These are phyloP conservation scores for Suillus lakei DNA, from an alignment of 768 basidiomycete genomes.

Conservation along the genomic window DNA sequence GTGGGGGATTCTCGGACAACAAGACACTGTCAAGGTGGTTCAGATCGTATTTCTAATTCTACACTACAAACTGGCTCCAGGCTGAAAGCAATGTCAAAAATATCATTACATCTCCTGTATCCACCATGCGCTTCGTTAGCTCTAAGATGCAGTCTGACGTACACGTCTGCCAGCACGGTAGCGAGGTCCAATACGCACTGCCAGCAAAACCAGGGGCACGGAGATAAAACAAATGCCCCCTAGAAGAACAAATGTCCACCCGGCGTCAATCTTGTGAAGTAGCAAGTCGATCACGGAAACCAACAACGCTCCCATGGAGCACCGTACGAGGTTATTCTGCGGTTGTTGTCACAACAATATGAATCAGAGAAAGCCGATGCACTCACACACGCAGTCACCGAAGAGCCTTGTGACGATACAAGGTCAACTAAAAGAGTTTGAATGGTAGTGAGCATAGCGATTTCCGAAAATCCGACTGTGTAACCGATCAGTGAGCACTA, in stretches of 20 bases:
- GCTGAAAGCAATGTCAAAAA: neutral
- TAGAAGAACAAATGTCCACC: conserved; percentile 72
- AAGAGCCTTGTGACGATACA: conserved; percentile 58
- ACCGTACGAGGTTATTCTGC: conserved; percentile 73
- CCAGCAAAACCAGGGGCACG: conserved; percentile 52
- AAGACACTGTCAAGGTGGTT: neutral
- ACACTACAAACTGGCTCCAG: neutral
- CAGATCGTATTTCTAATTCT: neutral
- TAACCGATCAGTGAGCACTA: neutral
- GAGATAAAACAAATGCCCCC: conserved; percentile 43
- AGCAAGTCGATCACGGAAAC: conserved; percentile 66
- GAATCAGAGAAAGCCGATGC: neutral
- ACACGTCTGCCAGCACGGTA: conserved; percentile 45
- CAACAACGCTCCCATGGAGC: conserved; percentile 56
- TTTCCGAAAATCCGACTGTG: conserved; percentile 52
- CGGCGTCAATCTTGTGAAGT: conserved; percentile 55
- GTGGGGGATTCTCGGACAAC: neutral
- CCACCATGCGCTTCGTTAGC: neutral
- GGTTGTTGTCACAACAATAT: neutral
- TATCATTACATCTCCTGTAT: neutral
- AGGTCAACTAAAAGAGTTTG: conserved; percentile 68
- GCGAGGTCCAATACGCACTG: conserved; percentile 55
- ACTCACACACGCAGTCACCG: conserved; percentile 69
- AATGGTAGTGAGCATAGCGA: conserved; percentile 54
- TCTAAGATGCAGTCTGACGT: neutral